Evolutionary conservation across 257 asterid genomes (phyloP).

Genomic region (Gentiana macrophylla): DNA sequence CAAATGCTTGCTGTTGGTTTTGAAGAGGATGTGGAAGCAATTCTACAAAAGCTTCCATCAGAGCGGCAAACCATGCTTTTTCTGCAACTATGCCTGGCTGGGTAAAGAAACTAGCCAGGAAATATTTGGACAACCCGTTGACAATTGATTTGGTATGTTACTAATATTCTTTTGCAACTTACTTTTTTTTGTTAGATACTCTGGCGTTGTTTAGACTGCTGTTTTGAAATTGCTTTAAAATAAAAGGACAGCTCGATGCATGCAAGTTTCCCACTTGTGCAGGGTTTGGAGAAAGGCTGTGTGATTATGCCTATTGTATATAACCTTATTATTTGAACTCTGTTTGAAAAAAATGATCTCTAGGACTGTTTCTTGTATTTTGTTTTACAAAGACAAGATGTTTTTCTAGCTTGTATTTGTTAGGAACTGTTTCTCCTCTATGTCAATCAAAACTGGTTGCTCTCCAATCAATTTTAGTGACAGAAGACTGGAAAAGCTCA

Average conservation of each 20-base stretch:
- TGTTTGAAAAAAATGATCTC: no score
- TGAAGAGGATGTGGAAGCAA: slow-evolving; percentile 88
- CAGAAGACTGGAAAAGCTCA: no score
- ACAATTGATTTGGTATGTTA: slow-evolving; percentile 75
- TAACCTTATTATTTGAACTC: no score
- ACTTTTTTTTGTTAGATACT: background rate
- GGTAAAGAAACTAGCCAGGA: slow-evolving; percentile 86
- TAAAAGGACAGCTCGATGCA: no score
- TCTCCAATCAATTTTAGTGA: no score
- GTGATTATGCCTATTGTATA: no score
- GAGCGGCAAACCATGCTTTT: slow-evolving; percentile 95
- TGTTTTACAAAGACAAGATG: no score
- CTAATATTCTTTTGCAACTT: slow-evolving; percentile 1
- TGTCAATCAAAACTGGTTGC: no score
- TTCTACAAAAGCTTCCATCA: slow-evolving; percentile 61
- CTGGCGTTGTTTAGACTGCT: background rate
- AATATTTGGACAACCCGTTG: slow-evolving; percentile 61
- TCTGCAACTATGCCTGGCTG: slow-evolving; percentile 99
- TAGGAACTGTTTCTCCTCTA: no score
- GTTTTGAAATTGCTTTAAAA: background rate
- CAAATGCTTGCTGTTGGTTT: slow-evolving; percentile 99
- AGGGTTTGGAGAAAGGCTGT: no score
- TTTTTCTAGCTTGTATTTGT: no score
- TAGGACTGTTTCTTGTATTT: no score
- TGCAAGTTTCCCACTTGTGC: background rate